These are phyloP conservation scores for Syzygium grande DNA, from an alignment of 345 rosid species.

Conservation along the genomic window DNA sequence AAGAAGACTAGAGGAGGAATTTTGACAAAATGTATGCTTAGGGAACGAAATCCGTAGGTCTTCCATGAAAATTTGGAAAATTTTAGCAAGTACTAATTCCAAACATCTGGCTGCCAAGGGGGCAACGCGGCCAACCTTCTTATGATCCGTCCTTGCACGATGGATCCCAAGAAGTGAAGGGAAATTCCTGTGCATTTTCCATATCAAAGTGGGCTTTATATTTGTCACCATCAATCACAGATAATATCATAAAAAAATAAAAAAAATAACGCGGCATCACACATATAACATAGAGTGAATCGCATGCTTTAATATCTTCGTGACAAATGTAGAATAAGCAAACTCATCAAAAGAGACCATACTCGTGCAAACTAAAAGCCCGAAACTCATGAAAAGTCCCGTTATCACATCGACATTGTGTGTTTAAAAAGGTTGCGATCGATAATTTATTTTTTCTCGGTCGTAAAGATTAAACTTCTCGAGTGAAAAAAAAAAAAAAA, in stretches of 20 bases:
- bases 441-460: not conserved
- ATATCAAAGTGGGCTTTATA: not conserved
- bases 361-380: not conserved
- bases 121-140: no score
- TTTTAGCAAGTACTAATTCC: not conserved
- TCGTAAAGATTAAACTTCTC: not conserved
- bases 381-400: not conserved
- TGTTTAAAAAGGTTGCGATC: not conserved
- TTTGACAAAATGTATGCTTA: not conserved
- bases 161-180: not conserved
- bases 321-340: not conserved
- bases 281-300: not conserved
- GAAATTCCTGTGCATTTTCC: not conserved
- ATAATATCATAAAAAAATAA: not conserved
- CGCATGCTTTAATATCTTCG: not conserved
- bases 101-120: not conserved
- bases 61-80: not conserved
- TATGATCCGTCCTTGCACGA: not conserved
- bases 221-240: no score
- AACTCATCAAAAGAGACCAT: not conserved
- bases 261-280: rapidly evolving
- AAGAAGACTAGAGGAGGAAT: rapidly evolving
- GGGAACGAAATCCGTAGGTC: not conserved
- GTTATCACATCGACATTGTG: not conserved
- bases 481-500: not conserved